These are phyloP conservation scores for Hymenoscyphus occultus DNA, from an alignment of 2,329 filamentous ascomycete genomes.

Conservation along the genomic window DNA sequence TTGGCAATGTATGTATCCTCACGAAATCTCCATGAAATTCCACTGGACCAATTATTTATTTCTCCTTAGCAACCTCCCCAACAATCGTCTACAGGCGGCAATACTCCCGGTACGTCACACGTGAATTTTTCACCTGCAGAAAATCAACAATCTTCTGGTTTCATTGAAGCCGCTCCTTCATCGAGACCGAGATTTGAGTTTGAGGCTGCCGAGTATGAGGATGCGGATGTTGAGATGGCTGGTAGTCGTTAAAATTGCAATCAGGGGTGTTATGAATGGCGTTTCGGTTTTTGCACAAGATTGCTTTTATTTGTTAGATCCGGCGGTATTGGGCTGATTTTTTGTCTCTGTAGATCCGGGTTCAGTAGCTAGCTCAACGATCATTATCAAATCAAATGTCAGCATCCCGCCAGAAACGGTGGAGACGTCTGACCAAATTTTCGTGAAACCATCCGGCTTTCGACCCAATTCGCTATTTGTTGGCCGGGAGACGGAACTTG, in stretches of 20 bases:
- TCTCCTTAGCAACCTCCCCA: conserved; percentile 13
- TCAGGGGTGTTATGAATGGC: background rate
- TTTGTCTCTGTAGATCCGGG: conserved; percentile 34
- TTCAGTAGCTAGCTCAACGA: conserved; percentile 29
- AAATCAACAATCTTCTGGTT: conserved; percentile 11
- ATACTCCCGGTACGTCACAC: conserved; percentile 28
- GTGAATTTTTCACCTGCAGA: background rate
- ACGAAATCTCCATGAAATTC: background rate
- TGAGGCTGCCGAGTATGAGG: conserved; percentile 30
- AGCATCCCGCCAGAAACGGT: conserved; percentile 27
- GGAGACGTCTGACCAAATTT: conserved; percentile 28
- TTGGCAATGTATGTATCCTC: conserved; percentile 1
- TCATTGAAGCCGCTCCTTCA: conserved; percentile 21
- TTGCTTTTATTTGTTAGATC: conserved; percentile 15
- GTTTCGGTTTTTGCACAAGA: conserved; percentile 5
- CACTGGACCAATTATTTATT: background rate
- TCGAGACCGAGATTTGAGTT: conserved; percentile 24
- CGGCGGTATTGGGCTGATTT: conserved; percentile 33
- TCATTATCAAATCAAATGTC: conserved; percentile 25
- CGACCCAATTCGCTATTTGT: conserved; percentile 62
- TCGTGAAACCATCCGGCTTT: conserved; percentile 53
- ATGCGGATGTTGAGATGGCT: conserved; percentile 30
- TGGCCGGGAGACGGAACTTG: conserved; percentile 57
- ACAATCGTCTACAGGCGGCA: conserved; percentile 14
- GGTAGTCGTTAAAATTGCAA: conserved; percentile 13